phyloP scores from a whole-genome alignment of 2,329 filamentous ascomycete genomes.

The Pseudopithomyces chartarum region DNA sequence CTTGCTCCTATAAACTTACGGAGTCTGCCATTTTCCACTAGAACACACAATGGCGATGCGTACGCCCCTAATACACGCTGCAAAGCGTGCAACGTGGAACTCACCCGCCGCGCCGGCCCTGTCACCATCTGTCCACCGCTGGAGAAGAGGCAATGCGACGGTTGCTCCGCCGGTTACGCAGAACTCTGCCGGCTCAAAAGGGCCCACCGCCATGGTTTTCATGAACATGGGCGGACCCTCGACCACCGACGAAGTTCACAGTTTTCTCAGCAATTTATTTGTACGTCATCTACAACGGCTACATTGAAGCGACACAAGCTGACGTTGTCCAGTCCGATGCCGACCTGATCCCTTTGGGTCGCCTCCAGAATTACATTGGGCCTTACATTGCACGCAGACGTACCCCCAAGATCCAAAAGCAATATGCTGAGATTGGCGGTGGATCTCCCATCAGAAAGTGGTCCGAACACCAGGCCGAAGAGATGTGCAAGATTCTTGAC shows the following conservation, averaged over 20 bases:
- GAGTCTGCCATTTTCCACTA: constrained; percentile 35
- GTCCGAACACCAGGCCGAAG: constrained; percentile 90
- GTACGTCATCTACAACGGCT: constrained; percentile 53
- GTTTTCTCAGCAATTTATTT: constrained; percentile 90
- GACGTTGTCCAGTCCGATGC: constrained; percentile 71
- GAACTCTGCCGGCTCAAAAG: constrained; percentile 70
- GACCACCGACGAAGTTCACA: constrained; percentile 83
- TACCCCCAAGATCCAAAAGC: constrained; percentile 95
- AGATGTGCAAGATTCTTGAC: constrained; percentile 98
- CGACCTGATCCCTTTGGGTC: constrained; percentile 93
- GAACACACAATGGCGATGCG: constrained; percentile 46
- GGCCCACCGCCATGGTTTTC: constrained; percentile 97
- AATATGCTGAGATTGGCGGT: constrained; percentile 93
- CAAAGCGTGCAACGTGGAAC: constrained; percentile 36
- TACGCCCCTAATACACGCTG: constrained; percentile 37
- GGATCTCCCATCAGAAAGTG: constrained; percentile 98
- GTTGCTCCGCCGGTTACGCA: constrained; percentile 79
- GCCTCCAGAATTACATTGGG: constrained; percentile 87
- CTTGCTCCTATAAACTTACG: constrained; percentile 11
- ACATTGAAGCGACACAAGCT: constrained; percentile 14
- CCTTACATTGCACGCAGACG: constrained; percentile 83
- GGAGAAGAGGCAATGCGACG: constrained; percentile 43
- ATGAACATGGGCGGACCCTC: constrained; percentile 98
- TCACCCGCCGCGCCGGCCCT: constrained; percentile 33
- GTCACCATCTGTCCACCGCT: constrained; percentile 41